Evolutionary conservation across 176 grass and related monocot species (phyloP).

Genomic region (Melocanna baccifera): DNA sequence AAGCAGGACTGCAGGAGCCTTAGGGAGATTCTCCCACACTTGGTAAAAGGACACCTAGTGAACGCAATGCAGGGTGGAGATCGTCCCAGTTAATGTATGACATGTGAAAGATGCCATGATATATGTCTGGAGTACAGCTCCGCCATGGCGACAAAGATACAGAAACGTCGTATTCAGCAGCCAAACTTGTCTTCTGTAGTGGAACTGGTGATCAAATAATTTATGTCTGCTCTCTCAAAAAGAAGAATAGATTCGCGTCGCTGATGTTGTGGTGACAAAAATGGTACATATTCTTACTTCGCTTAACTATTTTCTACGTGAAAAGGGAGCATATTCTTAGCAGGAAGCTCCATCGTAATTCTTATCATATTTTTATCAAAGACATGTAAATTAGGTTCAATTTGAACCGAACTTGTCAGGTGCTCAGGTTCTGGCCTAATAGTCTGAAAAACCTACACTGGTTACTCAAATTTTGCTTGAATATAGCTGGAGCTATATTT

Average conservation of each 20-base stretch:
- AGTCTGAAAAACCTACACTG: neutral
- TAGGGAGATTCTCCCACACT: neutral
- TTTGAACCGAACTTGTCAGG: neutral
- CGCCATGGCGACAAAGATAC: neutral
- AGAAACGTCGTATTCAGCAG: conserved; percentile 7
- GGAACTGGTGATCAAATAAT: neutral
- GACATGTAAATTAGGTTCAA: neutral
- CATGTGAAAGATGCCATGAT: conserved; percentile 24
- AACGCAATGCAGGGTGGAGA: neutral
- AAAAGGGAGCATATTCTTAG: neutral
- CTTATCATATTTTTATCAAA: neutral
- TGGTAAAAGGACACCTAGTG: neutral
- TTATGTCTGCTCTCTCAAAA: neutral
- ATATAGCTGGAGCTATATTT: neutral
- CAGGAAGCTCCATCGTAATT: neutral
- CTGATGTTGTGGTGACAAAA: neutral
- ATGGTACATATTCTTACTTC: neutral
- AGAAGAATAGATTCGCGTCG: neutral
- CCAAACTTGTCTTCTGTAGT: conserved; percentile 6
- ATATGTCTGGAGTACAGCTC: neutral
- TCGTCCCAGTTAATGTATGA: neutral
- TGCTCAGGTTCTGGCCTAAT: neutral
- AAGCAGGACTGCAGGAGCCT: neutral
- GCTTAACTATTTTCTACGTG: neutral
- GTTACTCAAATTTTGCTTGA: neutral